Percentiles rank a stretch among this genome's conserved stretches.
phyloP scores from a whole-genome alignment of 805 yeast species.

The Candida schatavii region DNA sequence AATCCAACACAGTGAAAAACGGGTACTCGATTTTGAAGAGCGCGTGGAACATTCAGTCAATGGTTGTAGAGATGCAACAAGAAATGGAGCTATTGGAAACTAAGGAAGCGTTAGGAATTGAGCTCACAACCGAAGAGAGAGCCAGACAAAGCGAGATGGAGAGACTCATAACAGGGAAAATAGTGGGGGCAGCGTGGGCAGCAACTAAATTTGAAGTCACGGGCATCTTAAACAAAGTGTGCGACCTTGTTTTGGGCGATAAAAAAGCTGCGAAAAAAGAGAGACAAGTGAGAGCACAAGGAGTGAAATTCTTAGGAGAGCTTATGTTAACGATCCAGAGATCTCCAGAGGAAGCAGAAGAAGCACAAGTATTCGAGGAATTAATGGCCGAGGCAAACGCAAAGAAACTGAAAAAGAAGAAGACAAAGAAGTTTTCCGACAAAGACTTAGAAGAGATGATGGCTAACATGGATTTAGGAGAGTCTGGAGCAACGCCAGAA shows the following conservation, averaged over 20 bases:
- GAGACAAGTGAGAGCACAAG: slow-evolving; percentile 75
- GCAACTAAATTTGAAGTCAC: slow-evolving; percentile 87
- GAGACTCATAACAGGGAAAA: slow-evolving; percentile 78
- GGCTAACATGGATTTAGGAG: slow-evolving; percentile 10
- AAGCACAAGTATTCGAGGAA: slow-evolving; percentile 87
- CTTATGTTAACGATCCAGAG: slow-evolving; percentile 66
- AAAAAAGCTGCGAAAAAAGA: slow-evolving; percentile 56
- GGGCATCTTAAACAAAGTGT: slow-evolving; percentile 76
- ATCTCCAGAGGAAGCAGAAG: slow-evolving; percentile 87
- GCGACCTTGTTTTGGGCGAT: slow-evolving; percentile 52
- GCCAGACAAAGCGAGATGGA: slow-evolving; percentile 65
- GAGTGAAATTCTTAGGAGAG: slow-evolving; percentile 67
- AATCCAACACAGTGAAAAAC: slow-evolving; percentile 77
- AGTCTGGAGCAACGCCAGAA: slow-evolving; percentile 11
- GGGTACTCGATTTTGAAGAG: slow-evolving; percentile 79
- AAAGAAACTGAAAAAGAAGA: slow-evolving; percentile 41
- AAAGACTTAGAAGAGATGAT: slow-evolving; percentile 12
- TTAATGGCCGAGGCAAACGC: slow-evolving; percentile 80
- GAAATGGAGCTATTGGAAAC: slow-evolving; percentile 53
- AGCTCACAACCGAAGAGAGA: slow-evolving; percentile 35
- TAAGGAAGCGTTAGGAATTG: slow-evolving; percentile 26
- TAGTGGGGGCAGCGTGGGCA: slow-evolving; percentile 93
- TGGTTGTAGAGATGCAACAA: slow-evolving; percentile 60
- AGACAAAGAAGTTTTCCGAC: slow-evolving; percentile 13
- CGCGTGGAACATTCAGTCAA: slow-evolving; percentile 81